These are phyloP conservation scores for Withania somnifera DNA, from an alignment of 305 asterid species.

Conservation along the genomic window DNA sequence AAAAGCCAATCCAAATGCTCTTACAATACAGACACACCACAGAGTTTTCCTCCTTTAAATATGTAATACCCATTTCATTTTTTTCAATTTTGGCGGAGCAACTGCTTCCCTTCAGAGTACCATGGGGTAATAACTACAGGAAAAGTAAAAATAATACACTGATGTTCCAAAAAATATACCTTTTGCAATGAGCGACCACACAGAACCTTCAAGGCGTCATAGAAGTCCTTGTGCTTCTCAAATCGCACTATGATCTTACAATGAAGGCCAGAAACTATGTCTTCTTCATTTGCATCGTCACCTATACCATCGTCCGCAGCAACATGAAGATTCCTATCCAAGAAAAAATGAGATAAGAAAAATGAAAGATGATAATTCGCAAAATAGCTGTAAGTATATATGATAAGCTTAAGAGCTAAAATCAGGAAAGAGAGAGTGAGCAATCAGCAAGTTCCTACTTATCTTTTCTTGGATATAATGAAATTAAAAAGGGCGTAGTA, in stretches of 20 bases:
- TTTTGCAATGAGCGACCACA: constrained; percentile 74
- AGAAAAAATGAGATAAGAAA: constrained; percentile 12
- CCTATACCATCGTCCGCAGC: constrained; percentile 72
- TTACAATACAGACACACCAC: background rate
- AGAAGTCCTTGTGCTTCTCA: constrained; percentile 59
- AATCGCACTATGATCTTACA: constrained; percentile 82
- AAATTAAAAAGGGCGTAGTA: background rate
- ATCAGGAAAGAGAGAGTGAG: background rate
- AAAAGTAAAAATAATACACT: background rate
- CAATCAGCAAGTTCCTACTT: background rate
- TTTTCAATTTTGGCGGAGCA: background rate
- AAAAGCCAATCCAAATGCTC: too few relatives aligned
- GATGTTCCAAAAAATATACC: constrained; percentile 26
- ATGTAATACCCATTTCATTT: background rate
- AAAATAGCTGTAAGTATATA: background rate
- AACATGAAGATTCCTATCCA: constrained; percentile 75
- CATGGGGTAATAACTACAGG: background rate
- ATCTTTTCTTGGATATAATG: background rate
- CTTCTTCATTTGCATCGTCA: constrained; percentile 43
- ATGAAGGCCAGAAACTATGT: constrained; percentile 73
- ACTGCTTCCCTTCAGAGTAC: background rate
- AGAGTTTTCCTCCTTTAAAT: background rate
- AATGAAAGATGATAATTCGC: background rate
- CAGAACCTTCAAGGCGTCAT: constrained; percentile 62
- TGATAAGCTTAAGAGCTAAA: background rate